Conservation (phyloP, 345 rosid species). For the Gossypium raimondii region DNA sequence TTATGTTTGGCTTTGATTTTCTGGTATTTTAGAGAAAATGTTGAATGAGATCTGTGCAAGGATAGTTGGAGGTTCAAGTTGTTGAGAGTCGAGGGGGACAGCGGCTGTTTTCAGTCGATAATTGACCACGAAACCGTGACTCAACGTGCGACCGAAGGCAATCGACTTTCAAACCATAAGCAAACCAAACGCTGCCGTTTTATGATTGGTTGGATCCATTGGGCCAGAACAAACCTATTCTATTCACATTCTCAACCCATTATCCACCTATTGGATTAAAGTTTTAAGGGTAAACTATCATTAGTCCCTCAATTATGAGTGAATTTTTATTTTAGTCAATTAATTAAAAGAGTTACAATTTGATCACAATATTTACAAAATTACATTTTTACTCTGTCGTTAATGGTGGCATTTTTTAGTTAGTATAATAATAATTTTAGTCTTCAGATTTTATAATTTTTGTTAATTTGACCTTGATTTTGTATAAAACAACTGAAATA, state of each 20-base stretch:
- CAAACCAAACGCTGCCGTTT: not conserved
- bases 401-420: too few species aligned
- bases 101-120: conserved; percentile 14
- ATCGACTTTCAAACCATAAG: not conserved
- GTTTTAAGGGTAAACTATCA: too few species aligned
- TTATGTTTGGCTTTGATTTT: not conserved
- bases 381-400: too few species aligned
- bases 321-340: too few species aligned
- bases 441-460: too few species aligned
- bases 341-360: too few species aligned
- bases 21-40: not conserved
- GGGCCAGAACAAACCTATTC: not conserved
- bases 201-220: not conserved
- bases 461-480: too few species aligned
- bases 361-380: too few species aligned
- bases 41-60: conserved; percentile 20
- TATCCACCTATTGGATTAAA: not conserved
- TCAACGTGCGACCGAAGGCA: conserved; percentile 21
- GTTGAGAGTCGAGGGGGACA: not conserved
- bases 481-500: too few species aligned
- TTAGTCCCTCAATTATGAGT: too few species aligned
- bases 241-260: not conserved
- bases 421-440: too few species aligned
- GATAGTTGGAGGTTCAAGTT: conserved; percentile 10
- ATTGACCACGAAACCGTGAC: conserved; percentile 14